Conservation (phyloP, 768 basidiomycete species). For the Leccinum boreale region DNA sequence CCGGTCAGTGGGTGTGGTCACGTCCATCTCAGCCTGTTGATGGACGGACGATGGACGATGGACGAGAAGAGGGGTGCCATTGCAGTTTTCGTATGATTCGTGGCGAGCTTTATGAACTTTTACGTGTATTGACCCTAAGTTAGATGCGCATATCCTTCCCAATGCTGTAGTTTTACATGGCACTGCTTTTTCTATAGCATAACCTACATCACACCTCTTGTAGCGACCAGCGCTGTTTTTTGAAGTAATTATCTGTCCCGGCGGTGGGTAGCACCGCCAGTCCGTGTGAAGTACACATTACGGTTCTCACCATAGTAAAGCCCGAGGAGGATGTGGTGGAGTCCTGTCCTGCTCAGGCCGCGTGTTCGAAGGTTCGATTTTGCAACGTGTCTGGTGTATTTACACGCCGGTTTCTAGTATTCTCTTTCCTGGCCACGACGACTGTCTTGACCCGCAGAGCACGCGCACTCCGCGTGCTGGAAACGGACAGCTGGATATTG, state of each 20-base stretch:
- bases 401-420: conserved; percentile 9
- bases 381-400: conserved; percentile 22
- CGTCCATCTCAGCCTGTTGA: conserved; percentile 53
- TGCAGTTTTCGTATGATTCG: conserved; percentile 37
- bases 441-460: conserved; percentile 11
- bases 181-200: conserved; percentile 6
- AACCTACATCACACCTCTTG: conserved; percentile 15
- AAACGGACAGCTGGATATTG: conserved; percentile 12
- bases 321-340: background rate
- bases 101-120: conserved; percentile 12
- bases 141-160: conserved; percentile 2
- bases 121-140: conserved; percentile 8
- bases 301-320: conserved; percentile 5
- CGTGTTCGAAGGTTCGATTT: conserved; percentile 21
- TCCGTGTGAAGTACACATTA: background rate
- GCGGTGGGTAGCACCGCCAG: background rate
- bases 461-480: conserved; percentile 27
- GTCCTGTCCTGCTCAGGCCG: background rate
- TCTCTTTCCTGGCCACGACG: conserved; percentile 3
- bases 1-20: conserved; percentile 57
- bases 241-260: background rate
- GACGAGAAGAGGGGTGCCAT: conserved; percentile 45
- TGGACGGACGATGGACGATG: conserved; percentile 59
- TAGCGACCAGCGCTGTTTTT: conserved; percentile 5
- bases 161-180: conserved; percentile 3